phyloP scores from a whole-genome alignment of 2,329 filamentous ascomycete genomes.

The Colletotrichum paranaense region DNA sequence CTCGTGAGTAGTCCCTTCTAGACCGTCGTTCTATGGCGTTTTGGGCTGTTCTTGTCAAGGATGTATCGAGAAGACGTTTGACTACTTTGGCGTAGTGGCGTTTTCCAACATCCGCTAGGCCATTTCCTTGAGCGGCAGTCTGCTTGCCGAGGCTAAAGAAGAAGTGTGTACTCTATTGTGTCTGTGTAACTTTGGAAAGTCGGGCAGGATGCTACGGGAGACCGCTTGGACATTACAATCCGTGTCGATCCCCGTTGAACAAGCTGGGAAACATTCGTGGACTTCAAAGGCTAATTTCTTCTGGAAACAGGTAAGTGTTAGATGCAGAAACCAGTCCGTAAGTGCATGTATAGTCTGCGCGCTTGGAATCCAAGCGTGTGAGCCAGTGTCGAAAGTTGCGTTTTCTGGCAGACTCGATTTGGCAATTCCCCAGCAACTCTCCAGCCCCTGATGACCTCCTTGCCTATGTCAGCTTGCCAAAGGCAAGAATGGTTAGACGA shows the following conservation, averaged over 20 bases:
- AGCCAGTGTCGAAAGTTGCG: not conserved
- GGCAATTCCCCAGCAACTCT: not conserved
- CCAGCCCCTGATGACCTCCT: not conserved
- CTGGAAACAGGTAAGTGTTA: not conserved
- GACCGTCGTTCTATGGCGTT: conserved; percentile 1
- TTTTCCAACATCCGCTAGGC: not conserved
- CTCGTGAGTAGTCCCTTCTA: conserved; percentile 28
- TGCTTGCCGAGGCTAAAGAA: not conserved
- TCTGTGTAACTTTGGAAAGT: not conserved
- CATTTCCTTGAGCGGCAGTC: not conserved
- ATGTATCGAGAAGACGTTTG: conserved; percentile 6
- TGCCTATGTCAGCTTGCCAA: not conserved
- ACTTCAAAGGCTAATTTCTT: not conserved
- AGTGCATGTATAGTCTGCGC: not conserved
- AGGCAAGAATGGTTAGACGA: conserved; percentile 3
- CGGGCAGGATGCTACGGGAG: not conserved
- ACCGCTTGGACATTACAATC: not conserved
- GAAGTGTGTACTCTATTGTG: not conserved
- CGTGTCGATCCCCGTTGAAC: not conserved
- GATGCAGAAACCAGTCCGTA: not conserved
- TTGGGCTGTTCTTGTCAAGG: not conserved
- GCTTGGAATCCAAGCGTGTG: not conserved
- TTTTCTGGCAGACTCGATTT: conserved; percentile 11
- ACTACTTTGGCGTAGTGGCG: conserved; percentile 10
- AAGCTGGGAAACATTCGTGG: not conserved